Conservation (phyloP, 192 early-diverging fungal genomes). For the Coemansia sp. region DNA sequence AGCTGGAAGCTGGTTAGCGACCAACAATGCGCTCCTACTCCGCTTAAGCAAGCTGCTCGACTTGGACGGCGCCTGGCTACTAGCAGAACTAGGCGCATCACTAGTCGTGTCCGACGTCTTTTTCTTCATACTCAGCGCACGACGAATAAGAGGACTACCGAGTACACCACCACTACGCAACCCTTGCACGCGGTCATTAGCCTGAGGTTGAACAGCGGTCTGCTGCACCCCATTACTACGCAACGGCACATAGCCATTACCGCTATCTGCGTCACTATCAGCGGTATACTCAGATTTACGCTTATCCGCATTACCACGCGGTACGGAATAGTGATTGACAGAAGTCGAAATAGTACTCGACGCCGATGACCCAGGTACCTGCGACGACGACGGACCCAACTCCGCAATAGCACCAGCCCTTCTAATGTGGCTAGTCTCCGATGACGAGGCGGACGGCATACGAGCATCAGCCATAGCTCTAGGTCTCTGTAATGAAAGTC, state of each 20-base stretch:
- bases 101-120: constrained; percentile 13
- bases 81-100: background rate
- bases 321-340: background rate
- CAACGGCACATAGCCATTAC: constrained; percentile 30
- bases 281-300: constrained; percentile 12
- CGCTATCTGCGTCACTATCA: background rate
- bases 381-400: background rate
- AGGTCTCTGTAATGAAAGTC: background rate
- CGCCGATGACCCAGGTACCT: background rate
- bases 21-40: constrained; percentile 27
- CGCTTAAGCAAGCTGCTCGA: constrained; percentile 20
- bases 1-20: background rate
- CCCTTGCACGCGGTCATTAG: constrained; percentile 16
- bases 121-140: constrained; percentile 50
- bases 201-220: background rate
- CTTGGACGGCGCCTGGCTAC: constrained; percentile 5
- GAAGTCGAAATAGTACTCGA: background rate
- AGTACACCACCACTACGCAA: constrained; percentile 27
- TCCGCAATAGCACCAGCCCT: constrained; percentile 4
- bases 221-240: constrained; percentile 8
- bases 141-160: constrained; percentile 43
- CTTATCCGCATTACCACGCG: constrained; percentile 11
- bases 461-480: background rate
- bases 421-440: constrained; percentile 14
- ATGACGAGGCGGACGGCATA: background rate